Evolutionary conservation across 257 asterid genomes (phyloP), one percentile per base, ranked within the genome.

Genomic region (Nicotiana noctiflora): DNA sequence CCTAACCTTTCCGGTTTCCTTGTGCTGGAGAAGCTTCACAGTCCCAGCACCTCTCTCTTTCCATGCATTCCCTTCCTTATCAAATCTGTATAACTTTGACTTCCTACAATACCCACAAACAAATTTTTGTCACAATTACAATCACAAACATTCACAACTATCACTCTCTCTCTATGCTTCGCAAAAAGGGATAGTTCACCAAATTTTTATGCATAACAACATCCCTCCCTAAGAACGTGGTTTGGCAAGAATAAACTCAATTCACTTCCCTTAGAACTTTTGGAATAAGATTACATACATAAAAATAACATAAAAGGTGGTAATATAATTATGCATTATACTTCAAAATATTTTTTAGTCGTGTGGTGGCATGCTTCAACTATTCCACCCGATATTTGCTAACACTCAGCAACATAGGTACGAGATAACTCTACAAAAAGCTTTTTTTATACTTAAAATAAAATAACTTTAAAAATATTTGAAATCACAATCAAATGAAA

Each of bases 1-100:
- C 82, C 98, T 89, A 84, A 91, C 89, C 86, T 91, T 92, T 51
- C 89, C 90, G 53, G 88, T 89, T 53, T 92, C 97, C 85, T 87
- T 90, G 81, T 94, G 97, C 87, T 90, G 88, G 61, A 94, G 92
- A 53, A 93, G 90, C 91, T 94, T 94, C 84, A 94, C 93, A 23
- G 89, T 85, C 12, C 97, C 98, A 78, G 88, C 98, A 53, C 98
- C 98, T 82, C 97, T 94, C 87, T 94, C 97, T 83, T 94, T 93
- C 98, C 98, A 94, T 83, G 90, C 97, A 79, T 81, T 86, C 72
- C 95, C 98, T 65, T 92, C 98, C 86, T 88, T 93, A 66, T 93
- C 97, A 84, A 94, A 94, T 87, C 98, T 93, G 82, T 94, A 94
- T 76, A 94, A 81, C 91, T 94, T 94, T 2, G 96, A 86, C 86